Evolutionary conservation across 1,284 basidiomycete species (phyloP), one percentile per base, ranked within the genome.

Genomic region (Sporisorium sorghi): DNA sequence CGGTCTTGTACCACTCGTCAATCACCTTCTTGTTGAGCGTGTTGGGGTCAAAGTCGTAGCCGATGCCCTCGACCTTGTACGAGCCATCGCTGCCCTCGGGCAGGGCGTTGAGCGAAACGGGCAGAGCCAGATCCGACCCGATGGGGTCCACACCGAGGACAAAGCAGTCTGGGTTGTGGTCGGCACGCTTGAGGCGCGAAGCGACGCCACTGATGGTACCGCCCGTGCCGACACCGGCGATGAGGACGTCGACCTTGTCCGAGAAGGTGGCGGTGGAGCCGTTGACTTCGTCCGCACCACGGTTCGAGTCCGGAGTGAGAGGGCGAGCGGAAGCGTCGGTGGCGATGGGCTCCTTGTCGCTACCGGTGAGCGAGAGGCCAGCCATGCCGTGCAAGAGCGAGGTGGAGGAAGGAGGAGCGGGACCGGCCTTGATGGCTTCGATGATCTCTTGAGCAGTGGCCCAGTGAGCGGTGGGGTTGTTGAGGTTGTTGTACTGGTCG

Each of bases 211-310:
- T 93, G 69, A 99, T 87, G 0, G 96, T 97, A 10, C 96, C 96
- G 30, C 96, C 96, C 1, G 96, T 99, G 9, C 96, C 96, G 11
- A 94, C 93, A 6, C 93, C 91, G 6, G 91, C 92, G n/a, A 97
- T 86, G 43, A 98, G 86, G 0, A 90, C 91, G 80, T 95, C 91
- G 23, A 97, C 92, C 80, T 77, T 61, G 64, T 61, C 58, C 32
- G 67, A 73, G 32, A 52, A 56, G 37, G 66, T 46, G 32, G 37
- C 51, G 37, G 58, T 52, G 21, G 73, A 58, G 37, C 58, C 66
- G 48, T 49, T 54, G 42, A 39, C n/a, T 33, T 62, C 72, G 56
- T 73, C 65, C n/a, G 52, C 61, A 40, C 64, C 68, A 19, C 58
- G 74, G 63, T 60, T 76, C 54, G 64, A 69, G 53, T 73, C 74